Percentiles rank a stretch among this genome's conserved stretches.
phyloP scores from a whole-genome alignment of 73 alveolate species.

The Uronychia setigera region DNA sequence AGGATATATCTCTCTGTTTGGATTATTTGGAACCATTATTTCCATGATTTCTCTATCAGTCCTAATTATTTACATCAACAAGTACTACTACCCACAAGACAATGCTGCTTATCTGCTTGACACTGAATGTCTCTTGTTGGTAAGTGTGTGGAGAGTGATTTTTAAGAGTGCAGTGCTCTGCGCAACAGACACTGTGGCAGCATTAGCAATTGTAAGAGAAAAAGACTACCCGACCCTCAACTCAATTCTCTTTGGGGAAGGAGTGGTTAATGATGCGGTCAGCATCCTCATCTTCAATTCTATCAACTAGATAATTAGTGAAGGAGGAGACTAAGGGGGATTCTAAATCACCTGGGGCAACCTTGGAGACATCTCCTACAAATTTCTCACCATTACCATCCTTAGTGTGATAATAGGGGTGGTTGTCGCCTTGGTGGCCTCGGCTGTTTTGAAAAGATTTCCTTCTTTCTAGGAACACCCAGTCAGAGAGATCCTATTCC shows the following conservation, averaged over 20 bases:
- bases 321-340: background rate
- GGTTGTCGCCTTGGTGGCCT: constrained; percentile 64
- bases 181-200: constrained; percentile 99
- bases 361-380: background rate
- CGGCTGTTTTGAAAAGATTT: constrained; percentile 62
- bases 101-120: background rate
- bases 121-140: constrained; percentile 24
- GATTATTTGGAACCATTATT: constrained; percentile 65
- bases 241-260: constrained; percentile 97
- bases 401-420: constrained; percentile 69
- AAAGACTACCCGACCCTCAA: constrained; percentile 85
- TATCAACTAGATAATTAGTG: constrained; percentile 4
- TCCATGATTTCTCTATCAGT: constrained; percentile 55
- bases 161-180: constrained; percentile 83
- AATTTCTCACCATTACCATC: constrained; percentile 60
- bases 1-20: constrained; percentile 51
- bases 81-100: constrained; percentile 2
- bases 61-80: constrained; percentile 40
- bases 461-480: constrained; percentile 69
- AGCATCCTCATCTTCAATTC: constrained; percentile 92
- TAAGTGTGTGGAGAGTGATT: constrained; percentile 47
- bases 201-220: constrained; percentile 91
- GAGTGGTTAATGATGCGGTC: constrained; percentile 98
- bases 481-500: constrained; percentile 87
- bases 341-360: constrained; percentile 54